phyloP scores from a whole-genome alignment of 2,329 filamentous ascomycete genomes.

The Colletotrichum brevisporum region DNA sequence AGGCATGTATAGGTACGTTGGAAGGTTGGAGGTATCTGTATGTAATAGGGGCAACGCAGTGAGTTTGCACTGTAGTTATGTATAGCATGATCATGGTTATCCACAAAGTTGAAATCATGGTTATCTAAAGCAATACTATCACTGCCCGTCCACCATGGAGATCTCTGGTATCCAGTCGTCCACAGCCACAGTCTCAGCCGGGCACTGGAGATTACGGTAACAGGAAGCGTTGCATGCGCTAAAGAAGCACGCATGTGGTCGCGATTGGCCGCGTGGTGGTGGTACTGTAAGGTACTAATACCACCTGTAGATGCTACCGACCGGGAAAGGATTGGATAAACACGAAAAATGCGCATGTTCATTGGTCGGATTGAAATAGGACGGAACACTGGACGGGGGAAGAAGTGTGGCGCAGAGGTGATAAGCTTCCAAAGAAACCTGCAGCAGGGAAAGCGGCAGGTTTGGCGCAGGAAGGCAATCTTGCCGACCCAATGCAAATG shows the following conservation, averaged over 20 bases:
- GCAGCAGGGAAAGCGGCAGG: neutral
- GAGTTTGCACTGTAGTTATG: neutral
- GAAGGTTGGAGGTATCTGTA: too few relatives aligned
- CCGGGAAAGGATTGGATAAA: conserved; percentile 14
- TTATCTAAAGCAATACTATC: conserved; percentile 21
- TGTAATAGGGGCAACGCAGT: neutral
- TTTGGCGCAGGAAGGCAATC: conserved; percentile 19
- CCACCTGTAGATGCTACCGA: neutral
- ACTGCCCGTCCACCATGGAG: neutral
- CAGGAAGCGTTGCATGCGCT: conserved; percentile 24
- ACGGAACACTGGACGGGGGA: conserved; percentile 14
- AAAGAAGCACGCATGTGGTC: neutral
- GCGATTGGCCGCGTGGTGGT: conserved; percentile 8
- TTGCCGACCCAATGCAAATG: conserved; percentile 10
- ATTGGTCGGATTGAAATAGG: conserved; percentile 12
- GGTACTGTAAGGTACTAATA: too few relatives aligned
- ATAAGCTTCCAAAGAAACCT: conserved; percentile 8
- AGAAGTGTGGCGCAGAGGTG: conserved; percentile 25
- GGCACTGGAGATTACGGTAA: conserved; percentile 16
- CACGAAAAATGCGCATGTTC: neutral
- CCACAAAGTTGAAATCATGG: conserved; percentile 37
- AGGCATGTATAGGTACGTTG: too few relatives aligned
- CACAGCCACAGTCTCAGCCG: neutral
- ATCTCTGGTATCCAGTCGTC: neutral
- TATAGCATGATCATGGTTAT: conserved; percentile 10